phyloP scores from a whole-genome alignment of 1,284 basidiomycete species.

The Porogramme epimiltina region DNA sequence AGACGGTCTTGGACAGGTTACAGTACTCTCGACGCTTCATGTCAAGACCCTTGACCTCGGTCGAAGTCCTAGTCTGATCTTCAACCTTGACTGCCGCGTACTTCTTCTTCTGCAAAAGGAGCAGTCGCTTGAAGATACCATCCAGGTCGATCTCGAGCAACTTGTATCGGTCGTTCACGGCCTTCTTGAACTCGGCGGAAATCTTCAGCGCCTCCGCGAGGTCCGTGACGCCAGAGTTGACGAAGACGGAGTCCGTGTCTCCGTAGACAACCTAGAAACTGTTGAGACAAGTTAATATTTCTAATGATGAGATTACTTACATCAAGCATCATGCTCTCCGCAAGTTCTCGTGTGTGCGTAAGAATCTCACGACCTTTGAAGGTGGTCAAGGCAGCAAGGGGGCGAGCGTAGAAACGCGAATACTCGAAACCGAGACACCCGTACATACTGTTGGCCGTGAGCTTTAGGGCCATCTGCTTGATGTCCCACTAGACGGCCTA shows the following conservation, averaged over 20 bases:
- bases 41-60: constrained; percentile 96
- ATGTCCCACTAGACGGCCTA: constrained; percentile 77
- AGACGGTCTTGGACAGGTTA: constrained; percentile 88
- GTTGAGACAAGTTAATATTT: neutral
- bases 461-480: constrained; percentile 95
- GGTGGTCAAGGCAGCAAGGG: constrained; percentile 94
- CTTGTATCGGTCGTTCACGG: constrained; percentile 94
- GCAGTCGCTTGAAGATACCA: constrained; percentile 89
- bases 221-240: constrained; percentile 94
- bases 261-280: constrained; percentile 88
- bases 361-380: constrained; percentile 98
- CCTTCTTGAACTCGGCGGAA: constrained; percentile 91
- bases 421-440: constrained; percentile 98
- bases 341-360: constrained; percentile 91
- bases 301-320: constrained; percentile 46
- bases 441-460: constrained; percentile 99
- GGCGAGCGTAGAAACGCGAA: constrained; percentile 96
- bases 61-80: constrained; percentile 72
- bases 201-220: constrained; percentile 90
- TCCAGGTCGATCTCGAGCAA: constrained; percentile 98
- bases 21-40: constrained; percentile 99
- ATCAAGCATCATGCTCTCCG: constrained; percentile 88
- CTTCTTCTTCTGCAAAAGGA: constrained; percentile 98
- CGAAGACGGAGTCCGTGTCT: constrained; percentile 98
- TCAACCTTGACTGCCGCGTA: constrained; percentile 97